phyloP scores from a whole-genome alignment of 129 eudicot species.

The Pseudognaphalium luteoalbum region DNA sequence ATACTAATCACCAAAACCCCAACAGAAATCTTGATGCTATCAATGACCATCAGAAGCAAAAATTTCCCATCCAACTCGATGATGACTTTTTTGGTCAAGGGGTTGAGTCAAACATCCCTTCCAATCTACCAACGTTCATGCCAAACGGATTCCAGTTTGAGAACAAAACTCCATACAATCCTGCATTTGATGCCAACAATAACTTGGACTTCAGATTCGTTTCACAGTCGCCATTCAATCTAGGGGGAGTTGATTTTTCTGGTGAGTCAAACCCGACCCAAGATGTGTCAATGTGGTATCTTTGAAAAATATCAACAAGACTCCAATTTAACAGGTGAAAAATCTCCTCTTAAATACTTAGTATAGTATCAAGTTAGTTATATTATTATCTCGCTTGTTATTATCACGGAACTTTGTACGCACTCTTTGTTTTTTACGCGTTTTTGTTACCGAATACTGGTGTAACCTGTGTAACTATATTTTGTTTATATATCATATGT shows the following conservation, averaged over 20 bases:
- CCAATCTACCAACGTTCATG: slow-evolving; percentile 35
- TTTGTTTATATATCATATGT: slow-evolving; percentile 34
- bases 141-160: slow-evolving; percentile 46
- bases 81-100: slow-evolving; percentile 49
- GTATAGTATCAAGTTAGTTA: slow-evolving; percentile 40
- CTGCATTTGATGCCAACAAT: slow-evolving; percentile 42
- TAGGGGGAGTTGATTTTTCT: slow-evolving; percentile 47
- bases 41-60: slow-evolving; percentile 47
- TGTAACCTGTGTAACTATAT: slow-evolving; percentile 34
- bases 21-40: slow-evolving; percentile 36
- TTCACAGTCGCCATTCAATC: slow-evolving; percentile 53
- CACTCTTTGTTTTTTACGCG: slow-evolving; percentile 22
- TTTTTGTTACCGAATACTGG: slow-evolving; percentile 24
- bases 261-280: slow-evolving; percentile 46
- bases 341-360: slow-evolving; percentile 26
- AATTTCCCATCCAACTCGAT: slow-evolving; percentile 46
- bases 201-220: slow-evolving; percentile 53
- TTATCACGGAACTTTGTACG: slow-evolving; percentile 25
- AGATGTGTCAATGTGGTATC: slow-evolving; percentile 52
- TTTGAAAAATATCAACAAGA: slow-evolving; percentile 32
- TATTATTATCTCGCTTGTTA: slow-evolving; percentile 15
- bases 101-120: slow-evolving; percentile 34
- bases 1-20: slow-evolving; percentile 49
- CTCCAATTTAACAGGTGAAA: slow-evolving; percentile 32
- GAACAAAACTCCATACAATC: slow-evolving; percentile 41